Conservation (phyloP, 148 eudicot species). For the Rhododendron williamsianum region DNA sequence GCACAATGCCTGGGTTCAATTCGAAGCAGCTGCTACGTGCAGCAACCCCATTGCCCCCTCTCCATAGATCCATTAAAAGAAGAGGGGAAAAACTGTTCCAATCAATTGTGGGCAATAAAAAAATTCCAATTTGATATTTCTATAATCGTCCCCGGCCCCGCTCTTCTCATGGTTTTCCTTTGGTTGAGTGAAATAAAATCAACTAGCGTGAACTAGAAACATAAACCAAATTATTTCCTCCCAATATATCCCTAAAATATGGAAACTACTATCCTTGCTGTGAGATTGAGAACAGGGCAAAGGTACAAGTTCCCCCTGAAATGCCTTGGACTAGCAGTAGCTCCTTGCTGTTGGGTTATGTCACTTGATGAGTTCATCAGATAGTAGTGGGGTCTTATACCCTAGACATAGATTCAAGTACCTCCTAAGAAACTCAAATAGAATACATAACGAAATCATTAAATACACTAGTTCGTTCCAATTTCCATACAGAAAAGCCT, state of each 20-base stretch:
- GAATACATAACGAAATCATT: not conserved
- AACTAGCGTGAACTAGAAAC: not conserved
- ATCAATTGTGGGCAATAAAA: not conserved
- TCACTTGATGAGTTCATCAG: not conserved
- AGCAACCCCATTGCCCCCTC: not conserved
- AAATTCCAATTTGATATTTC: not conserved
- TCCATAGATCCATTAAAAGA: not conserved
- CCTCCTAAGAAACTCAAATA: not conserved
- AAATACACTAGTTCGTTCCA: too few relatives aligned
- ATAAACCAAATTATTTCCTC: not conserved
- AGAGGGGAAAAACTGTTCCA: not conserved
- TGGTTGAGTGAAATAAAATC: not conserved
- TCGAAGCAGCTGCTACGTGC: not conserved
- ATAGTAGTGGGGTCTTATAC: not conserved
- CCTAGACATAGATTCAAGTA: not conserved
- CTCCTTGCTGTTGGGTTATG: not conserved
- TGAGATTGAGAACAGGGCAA: not conserved
- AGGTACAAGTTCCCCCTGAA: not conserved
- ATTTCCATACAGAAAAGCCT: too few relatives aligned
- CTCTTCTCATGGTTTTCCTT: not conserved
- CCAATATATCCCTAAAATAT: not conserved
- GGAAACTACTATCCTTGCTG: not conserved
- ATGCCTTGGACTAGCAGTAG: not conserved
- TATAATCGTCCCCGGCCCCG: not conserved
- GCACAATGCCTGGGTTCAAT: not conserved